Conservation (phyloP, 75 land plant species). For the Pinus tabuliformis region DNA sequence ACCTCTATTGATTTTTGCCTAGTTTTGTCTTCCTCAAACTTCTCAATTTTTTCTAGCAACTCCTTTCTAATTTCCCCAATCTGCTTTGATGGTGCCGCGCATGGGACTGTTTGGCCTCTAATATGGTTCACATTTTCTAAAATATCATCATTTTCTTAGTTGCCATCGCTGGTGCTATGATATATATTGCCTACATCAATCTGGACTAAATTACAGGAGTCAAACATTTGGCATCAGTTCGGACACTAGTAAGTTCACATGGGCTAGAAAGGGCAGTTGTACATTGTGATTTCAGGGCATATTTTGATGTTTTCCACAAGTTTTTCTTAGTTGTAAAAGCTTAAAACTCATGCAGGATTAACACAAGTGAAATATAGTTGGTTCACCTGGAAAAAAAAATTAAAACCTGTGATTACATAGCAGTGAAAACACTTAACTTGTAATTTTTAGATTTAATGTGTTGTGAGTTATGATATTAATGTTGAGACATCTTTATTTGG, state of each 20-base stretch:
- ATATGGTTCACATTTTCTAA: neutral
- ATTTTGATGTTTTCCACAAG: neutral
- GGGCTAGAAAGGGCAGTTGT: too few relatives aligned
- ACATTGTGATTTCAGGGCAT: neutral
- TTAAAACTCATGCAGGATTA: neutral
- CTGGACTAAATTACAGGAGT: neutral
- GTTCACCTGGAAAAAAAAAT: neutral
- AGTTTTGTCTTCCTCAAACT: too few relatives aligned
- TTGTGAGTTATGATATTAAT: too few relatives aligned
- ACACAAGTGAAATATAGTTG: neutral
- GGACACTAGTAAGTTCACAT: neutral
- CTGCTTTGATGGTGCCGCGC: too few relatives aligned
- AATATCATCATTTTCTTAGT: neutral
- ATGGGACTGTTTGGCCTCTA: too few relatives aligned
- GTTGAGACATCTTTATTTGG: too few relatives aligned
- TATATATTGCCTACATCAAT: neutral
- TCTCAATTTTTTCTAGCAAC: too few relatives aligned
- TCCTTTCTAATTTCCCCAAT: too few relatives aligned
- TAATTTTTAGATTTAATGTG: too few relatives aligned
- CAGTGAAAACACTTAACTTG: too few relatives aligned
- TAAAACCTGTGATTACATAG: neutral
- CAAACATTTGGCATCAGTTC: neutral
- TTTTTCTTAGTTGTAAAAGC: neutral
- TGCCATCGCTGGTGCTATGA: too few relatives aligned
- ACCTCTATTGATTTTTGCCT: too few relatives aligned